Conservation (phyloP, 169 alveolate genomes). For the Hepatocystis sp. region DNA sequence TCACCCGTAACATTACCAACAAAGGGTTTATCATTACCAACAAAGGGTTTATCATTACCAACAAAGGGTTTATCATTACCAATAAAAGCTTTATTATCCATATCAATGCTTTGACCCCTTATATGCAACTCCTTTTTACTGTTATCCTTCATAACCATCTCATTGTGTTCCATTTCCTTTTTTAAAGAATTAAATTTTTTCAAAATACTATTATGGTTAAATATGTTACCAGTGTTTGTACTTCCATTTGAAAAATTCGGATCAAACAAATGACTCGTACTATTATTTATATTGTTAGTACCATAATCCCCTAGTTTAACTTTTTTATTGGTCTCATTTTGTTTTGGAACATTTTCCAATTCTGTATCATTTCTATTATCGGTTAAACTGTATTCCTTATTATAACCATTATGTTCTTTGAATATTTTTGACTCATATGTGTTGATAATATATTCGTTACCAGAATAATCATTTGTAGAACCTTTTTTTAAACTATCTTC, state of each 20-base stretch:
- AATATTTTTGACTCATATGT: no score
- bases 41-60: neutral
- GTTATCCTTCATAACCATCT: slow-evolving; percentile 11
- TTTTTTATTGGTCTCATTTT: no score
- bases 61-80: neutral
- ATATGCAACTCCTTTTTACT: neutral
- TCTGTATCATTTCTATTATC: no score
- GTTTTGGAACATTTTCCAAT: no score
- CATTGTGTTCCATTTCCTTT: slow-evolving; percentile 24
- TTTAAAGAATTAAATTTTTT: slow-evolving; percentile 38
- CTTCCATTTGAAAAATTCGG: neutral
- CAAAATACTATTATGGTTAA: neutral
- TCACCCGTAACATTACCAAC: no score
- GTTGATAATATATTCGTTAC: neutral
- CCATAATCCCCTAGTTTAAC: no score
- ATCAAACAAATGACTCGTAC: neutral
- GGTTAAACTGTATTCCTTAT: no score
- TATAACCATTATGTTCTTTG: no score
- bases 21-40: no score
- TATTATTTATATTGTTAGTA: no score
- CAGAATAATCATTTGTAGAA: neutral
- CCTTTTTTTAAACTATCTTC: neutral
- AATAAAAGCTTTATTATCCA: neutral
- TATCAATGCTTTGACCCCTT: neutral
- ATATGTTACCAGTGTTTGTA: neutral